Evolutionary conservation across 1,284 basidiomycete species (phyloP).

Genomic region (Cutaneotrichosporon sp.): DNA sequence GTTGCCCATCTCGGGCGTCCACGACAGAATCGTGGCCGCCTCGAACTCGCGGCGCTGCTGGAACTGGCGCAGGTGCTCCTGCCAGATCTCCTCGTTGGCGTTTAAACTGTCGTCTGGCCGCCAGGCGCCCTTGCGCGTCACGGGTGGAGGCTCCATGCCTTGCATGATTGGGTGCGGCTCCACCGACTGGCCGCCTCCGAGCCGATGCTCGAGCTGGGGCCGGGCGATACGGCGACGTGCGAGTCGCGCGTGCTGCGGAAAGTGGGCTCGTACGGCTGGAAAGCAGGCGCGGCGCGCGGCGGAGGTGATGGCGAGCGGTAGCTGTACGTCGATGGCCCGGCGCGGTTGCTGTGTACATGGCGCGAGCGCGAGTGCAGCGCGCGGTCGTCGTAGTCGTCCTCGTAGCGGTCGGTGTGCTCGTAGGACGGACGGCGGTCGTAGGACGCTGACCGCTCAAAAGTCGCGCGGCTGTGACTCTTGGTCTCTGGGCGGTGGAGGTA

Average conservation of each 20-base stretch:
- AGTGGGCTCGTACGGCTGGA: constrained; percentile 17
- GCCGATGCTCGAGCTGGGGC: constrained; percentile 9
- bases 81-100: constrained; percentile 47
- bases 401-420: constrained; percentile 2
- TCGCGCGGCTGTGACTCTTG: constrained; percentile 9
- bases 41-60: constrained; percentile 43
- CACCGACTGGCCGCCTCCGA: constrained; percentile 13
- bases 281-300: constrained; percentile 8
- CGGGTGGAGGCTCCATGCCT: constrained; percentile 8
- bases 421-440: constrained; percentile 16
- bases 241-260: constrained; percentile 6
- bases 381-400: constrained; percentile 9
- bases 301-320: constrained; percentile 16
- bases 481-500: constrained; percentile 23
- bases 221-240: constrained; percentile 5
- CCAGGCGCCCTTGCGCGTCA: constrained; percentile 18
- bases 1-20: constrained; percentile 22
- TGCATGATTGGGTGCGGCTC: constrained; percentile 11
- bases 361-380: constrained; percentile 7
- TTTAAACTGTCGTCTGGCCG: constrained; percentile 33
- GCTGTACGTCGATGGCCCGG: constrained; percentile 11
- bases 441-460: constrained; percentile 15
- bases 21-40: constrained; percentile 31
- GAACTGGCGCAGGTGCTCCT: constrained; percentile 38
- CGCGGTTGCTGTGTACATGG: neutral